Conservation (phyloP, 371 early-diverging fungal species). For the Mortierella sp. region DNA sequence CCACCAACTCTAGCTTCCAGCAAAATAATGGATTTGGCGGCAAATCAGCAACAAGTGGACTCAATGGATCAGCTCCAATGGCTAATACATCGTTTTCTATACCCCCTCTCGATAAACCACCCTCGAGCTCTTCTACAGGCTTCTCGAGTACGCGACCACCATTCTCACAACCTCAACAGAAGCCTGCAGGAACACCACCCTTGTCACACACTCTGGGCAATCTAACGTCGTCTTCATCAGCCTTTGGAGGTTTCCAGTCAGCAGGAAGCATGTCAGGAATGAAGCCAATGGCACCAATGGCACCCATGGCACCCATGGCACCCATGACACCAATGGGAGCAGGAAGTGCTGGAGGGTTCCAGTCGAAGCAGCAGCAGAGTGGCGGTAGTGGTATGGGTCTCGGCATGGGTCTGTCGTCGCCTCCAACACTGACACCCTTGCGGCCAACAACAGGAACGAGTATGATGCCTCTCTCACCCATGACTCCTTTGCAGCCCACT, state of each 20-base stretch:
- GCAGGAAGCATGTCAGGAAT: constrained; percentile 16
- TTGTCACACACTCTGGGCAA: constrained; percentile 51
- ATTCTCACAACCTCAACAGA: constrained; percentile 50
- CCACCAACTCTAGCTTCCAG: constrained; percentile 14
- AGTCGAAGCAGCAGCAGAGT: constrained; percentile 22
- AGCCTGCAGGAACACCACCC: constrained; percentile 44
- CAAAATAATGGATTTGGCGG: constrained; percentile 24
- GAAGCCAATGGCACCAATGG: constrained; percentile 12
- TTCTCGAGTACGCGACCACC: constrained; percentile 23
- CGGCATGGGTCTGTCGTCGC: constrained; percentile 34
- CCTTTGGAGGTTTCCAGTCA: constrained; percentile 54
- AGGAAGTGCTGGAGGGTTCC: constrained; percentile 41
- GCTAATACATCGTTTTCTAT: constrained; percentile 45
- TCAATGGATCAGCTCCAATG: constrained; percentile 15
- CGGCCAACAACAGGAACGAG: constrained; percentile 26
- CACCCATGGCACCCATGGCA: constrained; percentile 12
- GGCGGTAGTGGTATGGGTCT: constrained; percentile 20
- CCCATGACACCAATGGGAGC: constrained; percentile 8
- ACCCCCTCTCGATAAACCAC: constrained; percentile 49
- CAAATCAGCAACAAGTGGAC: constrained; percentile 5
- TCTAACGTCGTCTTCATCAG: constrained; percentile 38
- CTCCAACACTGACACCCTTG: constrained; percentile 19
- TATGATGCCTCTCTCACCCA: constrained; percentile 32
- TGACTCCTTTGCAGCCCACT: constrained; percentile 44
- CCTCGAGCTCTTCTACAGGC: constrained; percentile 18